These are phyloP conservation scores for Alnus rubra DNA, from an alignment of 306 rosid genomes.

Conservation along the genomic window DNA sequence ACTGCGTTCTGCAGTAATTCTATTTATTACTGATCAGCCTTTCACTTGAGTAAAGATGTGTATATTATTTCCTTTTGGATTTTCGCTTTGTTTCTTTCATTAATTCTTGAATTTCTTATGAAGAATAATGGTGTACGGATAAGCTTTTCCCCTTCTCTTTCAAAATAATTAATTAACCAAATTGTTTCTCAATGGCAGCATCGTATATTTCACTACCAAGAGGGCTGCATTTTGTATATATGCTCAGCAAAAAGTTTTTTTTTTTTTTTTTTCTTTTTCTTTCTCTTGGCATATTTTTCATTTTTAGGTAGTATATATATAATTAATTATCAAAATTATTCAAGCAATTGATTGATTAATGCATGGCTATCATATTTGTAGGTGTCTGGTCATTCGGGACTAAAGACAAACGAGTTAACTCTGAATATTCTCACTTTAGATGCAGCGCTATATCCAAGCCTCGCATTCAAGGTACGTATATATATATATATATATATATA, in stretches of 20 bases:
- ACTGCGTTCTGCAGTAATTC: too few relatives aligned
- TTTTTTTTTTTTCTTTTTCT: too few relatives aligned
- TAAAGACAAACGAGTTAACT: conserved; percentile 42
- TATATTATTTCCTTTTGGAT: too few relatives aligned
- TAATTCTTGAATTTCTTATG: too few relatives aligned
- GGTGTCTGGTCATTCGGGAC: conserved; percentile 46
- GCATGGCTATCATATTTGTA: conserved; percentile 17
- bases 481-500: too few relatives aligned
- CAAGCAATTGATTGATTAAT: conserved; percentile 14
- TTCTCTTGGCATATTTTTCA: not conserved
- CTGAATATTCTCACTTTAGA: conserved; percentile 28
- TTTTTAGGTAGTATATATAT: conserved; percentile 11
- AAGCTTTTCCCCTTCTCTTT: not conserved
- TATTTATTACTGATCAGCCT: not conserved
- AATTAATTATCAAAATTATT: conserved; percentile 1
- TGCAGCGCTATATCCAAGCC: conserved; percentile 71
- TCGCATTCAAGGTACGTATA: conserved; percentile 55
- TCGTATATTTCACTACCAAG: not conserved
- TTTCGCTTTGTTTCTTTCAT: too few relatives aligned
- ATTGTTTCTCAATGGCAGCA: not conserved
- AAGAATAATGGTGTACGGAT: not conserved
- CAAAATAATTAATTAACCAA: not conserved
- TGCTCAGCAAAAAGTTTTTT: too few relatives aligned
- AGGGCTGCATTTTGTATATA: not conserved
- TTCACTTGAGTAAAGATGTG: not conserved